Percentiles rank a stretch among this genome's conserved stretches.
These are phyloP conservation scores for Sarocladiaceae sp. DNA, from an alignment of 2,329 filamentous ascomycete species.

Conservation along the genomic window DNA sequence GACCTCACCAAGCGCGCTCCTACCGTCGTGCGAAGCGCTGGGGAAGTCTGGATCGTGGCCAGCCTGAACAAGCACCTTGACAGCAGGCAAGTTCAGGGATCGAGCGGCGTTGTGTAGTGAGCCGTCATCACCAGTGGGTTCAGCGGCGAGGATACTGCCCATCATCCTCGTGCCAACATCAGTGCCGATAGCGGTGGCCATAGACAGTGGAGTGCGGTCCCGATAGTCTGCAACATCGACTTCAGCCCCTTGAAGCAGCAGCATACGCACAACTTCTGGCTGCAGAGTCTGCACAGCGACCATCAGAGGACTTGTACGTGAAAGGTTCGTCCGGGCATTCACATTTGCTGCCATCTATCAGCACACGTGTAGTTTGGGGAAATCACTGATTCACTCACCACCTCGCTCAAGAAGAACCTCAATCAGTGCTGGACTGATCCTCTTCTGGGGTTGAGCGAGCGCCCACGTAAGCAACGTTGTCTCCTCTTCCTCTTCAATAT, in stretches of 20 bases:
- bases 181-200: conserved; percentile 50
- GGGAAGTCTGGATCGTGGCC: conserved; percentile 61
- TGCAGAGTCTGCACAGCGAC: conserved; percentile 50
- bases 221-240: conserved; percentile 50
- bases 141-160: conserved; percentile 46
- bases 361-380: conserved; percentile 1
- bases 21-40: conserved; percentile 53
- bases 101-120: conserved; percentile 60
- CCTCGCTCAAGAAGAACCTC: conserved; percentile 45
- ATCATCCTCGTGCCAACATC: conserved; percentile 48
- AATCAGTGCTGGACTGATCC: conserved; percentile 52
- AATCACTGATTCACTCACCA: conserved; percentile 22
- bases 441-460: conserved; percentile 56
- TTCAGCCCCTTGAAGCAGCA: conserved; percentile 54
- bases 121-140: conserved; percentile 55
- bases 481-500: conserved; percentile 44
- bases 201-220: conserved; percentile 53
- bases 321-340: conserved; percentile 45
- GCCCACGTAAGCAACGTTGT: conserved; percentile 56
- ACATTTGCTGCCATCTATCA: conserved; percentile 41
- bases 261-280: conserved; percentile 48
- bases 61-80: conserved; percentile 49
- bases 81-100: conserved; percentile 49
- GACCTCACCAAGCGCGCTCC: conserved; percentile 57
- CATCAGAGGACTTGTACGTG: conserved; percentile 52